Base-by-base conservation (phyloP, 371 early-diverging fungal species). In the Saksenaea vasiformis region DNA sequence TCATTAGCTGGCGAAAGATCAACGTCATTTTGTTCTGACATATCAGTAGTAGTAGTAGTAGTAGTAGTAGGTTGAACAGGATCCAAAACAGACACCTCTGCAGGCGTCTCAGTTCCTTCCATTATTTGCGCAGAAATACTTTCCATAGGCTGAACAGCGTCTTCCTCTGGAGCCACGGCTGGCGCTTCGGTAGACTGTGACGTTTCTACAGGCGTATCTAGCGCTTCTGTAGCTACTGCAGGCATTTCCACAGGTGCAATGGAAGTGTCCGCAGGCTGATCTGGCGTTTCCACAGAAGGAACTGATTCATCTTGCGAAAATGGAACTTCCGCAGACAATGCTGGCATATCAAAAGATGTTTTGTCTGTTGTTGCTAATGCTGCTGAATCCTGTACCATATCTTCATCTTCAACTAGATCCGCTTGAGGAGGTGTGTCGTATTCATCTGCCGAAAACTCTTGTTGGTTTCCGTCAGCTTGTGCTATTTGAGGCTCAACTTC, bases 391-490 rank as follows among this genome's bases (percentile, higher is more conserved):
- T 55, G 17, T 36, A 19, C 19, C 19, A 31, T 24, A 14, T 31
- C 56, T 0, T 55, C 31, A 55, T 35, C 37, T 10, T 55, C n/a
- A 17, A n/a, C 26, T 24, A 35, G 28, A 31, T 36, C 37, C 27
- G 56, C 8, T 31, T 55, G 56, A 11, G 57, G 57, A 17, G 57
- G 57, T 11, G 57, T 56, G 57, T 56, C 36, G 22, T 56, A 56
- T 56, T 56, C 57, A 22, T 56, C 57, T 2, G 38, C 57, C 31
- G 57, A 56, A 22, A 56, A 35, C 27, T 56, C 51, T 22, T 47
- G 51, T 17, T 47, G 51, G 22, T 19, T 47, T 22, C 51, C 51
- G 22, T 47, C 51, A 17, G 51, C 7, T 41, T 14, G n/a, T 14
- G n/a, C 43, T 17, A 14, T 13, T 14, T 14, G 51, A 10, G n/a